Evolutionary conservation across 2,329 filamentous ascomycete genomes (phyloP).

Genomic region (Claviceps purpurea): DNA sequence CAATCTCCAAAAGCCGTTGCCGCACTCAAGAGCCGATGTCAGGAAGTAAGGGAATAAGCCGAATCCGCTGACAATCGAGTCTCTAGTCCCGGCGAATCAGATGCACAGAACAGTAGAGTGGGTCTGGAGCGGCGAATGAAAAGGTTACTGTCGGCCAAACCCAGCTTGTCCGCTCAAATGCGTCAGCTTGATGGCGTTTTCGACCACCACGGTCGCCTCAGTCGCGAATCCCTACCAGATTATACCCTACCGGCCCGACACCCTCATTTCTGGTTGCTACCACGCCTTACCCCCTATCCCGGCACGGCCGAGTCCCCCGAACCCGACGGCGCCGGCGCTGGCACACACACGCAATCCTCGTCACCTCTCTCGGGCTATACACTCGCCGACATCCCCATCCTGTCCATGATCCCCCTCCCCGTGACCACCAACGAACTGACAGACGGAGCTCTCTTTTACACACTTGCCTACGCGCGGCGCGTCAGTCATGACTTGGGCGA

Average conservation of each 20-base stretch:
- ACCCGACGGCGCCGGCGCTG: slow-evolving; percentile 1
- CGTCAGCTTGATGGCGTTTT: slow-evolving; percentile 14
- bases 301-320: slow-evolving; percentile 1
- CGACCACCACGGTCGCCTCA: slow-evolving; percentile 1
- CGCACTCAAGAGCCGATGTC: background rate
- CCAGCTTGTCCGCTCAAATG: slow-evolving; percentile 18
- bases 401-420: slow-evolving; percentile 20
- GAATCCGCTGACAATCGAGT: background rate
- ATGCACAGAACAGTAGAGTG: slow-evolving; percentile 22
- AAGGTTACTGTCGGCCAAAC: slow-evolving; percentile 22
- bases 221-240: slow-evolving; percentile 7
- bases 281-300: slow-evolving; percentile 5
- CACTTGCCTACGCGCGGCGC: slow-evolving; percentile 15
- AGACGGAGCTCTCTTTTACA: slow-evolving; percentile 20
- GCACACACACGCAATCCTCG: slow-evolving; percentile 8
- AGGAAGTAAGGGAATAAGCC: background rate
- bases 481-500: slow-evolving; percentile 17
- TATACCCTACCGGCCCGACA: slow-evolving; percentile 5
- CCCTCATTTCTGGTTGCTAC: slow-evolving; percentile 5
- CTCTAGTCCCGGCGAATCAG: slow-evolving; percentile 20
- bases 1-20: background rate
- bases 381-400: slow-evolving; percentile 17
- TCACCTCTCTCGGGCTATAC: slow-evolving; percentile 18
- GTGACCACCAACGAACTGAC: slow-evolving; percentile 17
- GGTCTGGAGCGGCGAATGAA: slow-evolving; percentile 21